Base-by-base conservation (phyloP, 1,284 basidiomycete genomes). In the Ustilago xerochloae region DNA sequence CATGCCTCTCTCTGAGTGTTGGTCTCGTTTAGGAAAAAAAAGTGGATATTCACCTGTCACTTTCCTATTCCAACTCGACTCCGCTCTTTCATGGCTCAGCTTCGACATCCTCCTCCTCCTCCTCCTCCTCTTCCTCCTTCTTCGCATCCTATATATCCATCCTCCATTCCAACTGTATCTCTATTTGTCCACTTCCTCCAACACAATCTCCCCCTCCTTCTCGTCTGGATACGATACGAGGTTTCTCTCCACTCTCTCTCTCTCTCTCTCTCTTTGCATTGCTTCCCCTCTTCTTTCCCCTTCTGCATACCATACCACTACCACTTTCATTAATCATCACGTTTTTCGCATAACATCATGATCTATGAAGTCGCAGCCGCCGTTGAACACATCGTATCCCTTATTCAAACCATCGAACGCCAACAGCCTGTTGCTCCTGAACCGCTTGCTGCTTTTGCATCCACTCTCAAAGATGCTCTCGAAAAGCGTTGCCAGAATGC, bases 291-390 rank as follows among this genome's bases (percentile, higher is more conserved):
- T 30, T 22, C 35, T 43, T 46, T 13, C 24, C 47, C 35, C 30
- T 41, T 33, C 26, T 45, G 49, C 41, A 47, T 41, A 20, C 36
- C 10, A 24, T 38, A 10, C 15, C 28, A 38, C 22, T 41, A 46
- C 18, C 26, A 33, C 29, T n/a, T 33, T 28, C 30, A 12, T 29
- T 20, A 12, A 12, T 15, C 54, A 28, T 32, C 45, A 9, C n/a
- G n/a, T 13, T 16, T 24, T 10, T 26, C 32, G 29, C 57, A 43
- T 59, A 28, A 26, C 38, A 29, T 18, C 4, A 78, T 78, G 75
- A 65, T 75, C 58, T 63, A 64, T 59, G 75, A 78, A 62, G 66
- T 78, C 18, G 59, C 63, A 7, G 75, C 75, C 12, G 73, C 71
- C 18, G 69, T 73, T 45, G 59, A 63, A 4, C 63, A 75, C 64